These are phyloP conservation scores for Fusarium lateritium DNA, from an alignment of 2,329 filamentous ascomycete species.

Conservation along the genomic window DNA sequence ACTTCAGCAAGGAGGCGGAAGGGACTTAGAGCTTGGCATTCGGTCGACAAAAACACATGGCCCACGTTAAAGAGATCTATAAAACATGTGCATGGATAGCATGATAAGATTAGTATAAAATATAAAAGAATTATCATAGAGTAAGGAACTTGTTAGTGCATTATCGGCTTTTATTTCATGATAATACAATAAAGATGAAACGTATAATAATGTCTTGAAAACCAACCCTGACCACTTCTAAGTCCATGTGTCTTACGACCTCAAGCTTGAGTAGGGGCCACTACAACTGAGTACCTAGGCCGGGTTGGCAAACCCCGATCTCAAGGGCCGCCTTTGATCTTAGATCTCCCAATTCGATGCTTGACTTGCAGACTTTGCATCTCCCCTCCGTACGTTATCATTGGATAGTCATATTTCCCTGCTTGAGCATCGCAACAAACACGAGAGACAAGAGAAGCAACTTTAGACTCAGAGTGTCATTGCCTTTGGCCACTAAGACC, in stretches of 20 bases:
- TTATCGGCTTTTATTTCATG: no score
- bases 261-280: background rate
- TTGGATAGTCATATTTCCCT: conserved; percentile 7
- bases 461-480: conserved; percentile 5
- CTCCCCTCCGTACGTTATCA: background rate
- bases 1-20: background rate
- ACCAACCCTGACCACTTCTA: no score
- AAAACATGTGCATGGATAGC: no score
- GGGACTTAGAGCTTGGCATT: background rate
- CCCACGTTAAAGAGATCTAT: no score
- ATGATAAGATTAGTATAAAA: no score
- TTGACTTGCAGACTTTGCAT: conserved; percentile 12
- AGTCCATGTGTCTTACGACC: no score
- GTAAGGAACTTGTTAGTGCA: no score
- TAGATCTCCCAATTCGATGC: conserved; percentile 19
- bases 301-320: conserved; percentile 20
- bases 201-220: no score
- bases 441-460: no score
- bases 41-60: no score
- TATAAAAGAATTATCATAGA: no score
- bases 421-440: background rate
- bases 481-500: conserved; percentile 4
- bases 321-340: conserved; percentile 22
- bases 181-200: no score
- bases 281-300: background rate